phyloP scores from a whole-genome alignment of 1,284 basidiomycete species.

The Tylopilus sp. region DNA sequence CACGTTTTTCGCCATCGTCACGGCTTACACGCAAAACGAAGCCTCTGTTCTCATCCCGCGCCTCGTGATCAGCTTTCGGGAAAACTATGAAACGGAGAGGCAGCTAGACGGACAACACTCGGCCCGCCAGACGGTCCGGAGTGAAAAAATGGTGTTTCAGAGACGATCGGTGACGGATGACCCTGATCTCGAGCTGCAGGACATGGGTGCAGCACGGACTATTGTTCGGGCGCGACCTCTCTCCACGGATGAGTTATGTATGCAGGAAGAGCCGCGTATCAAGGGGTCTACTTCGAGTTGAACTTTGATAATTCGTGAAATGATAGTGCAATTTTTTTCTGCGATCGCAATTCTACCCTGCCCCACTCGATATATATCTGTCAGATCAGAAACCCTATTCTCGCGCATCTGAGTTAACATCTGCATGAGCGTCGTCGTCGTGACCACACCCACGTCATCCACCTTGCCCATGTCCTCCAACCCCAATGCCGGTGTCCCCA shows the following conservation, averaged over 20 bases:
- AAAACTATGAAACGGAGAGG: slow-evolving; percentile 18
- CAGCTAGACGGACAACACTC: slow-evolving; percentile 4
- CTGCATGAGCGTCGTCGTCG: slow-evolving; percentile 62
- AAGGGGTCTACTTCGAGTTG: too few species aligned
- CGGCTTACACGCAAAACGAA: slow-evolving; percentile 29
- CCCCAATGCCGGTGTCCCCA: slow-evolving; percentile 33
- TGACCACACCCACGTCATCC: slow-evolving; percentile 49
- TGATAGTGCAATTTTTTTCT: too few species aligned
- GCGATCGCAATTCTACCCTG: too few species aligned
- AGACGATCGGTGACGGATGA: neutral
- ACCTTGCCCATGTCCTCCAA: slow-evolving; percentile 22
- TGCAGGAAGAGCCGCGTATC: too few species aligned
- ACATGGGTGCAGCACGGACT: too few species aligned
- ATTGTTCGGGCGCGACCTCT: too few species aligned
- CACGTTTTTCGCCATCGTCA: slow-evolving; percentile 21
- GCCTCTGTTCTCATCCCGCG: slow-evolving; percentile 27
- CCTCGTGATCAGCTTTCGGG: slow-evolving; percentile 31
- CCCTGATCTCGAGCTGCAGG: too few species aligned
- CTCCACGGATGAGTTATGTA: too few species aligned
- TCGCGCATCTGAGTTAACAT: slow-evolving; percentile 79
- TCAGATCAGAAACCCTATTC: slow-evolving; percentile 68
- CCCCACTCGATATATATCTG: slow-evolving; percentile 54
- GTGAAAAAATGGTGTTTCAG: slow-evolving; percentile 18
- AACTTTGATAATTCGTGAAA: too few species aligned
- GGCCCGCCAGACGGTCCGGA: slow-evolving; percentile 5